Conservation (phyloP, 306 rosid genomes). For the Cucurbita pepo region DNA sequence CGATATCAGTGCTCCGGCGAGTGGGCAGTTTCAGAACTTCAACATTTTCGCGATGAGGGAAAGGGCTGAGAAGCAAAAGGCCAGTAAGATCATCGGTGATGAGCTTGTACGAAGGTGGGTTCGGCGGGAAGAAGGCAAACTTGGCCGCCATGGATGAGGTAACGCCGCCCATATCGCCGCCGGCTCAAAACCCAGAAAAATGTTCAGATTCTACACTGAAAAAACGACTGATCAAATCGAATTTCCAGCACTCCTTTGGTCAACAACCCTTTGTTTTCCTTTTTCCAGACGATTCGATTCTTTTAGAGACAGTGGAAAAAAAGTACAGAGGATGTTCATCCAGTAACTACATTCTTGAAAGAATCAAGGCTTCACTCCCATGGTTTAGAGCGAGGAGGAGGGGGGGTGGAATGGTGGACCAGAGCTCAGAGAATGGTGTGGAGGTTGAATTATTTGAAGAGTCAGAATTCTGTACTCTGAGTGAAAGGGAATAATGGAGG, state of each 20-base stretch:
- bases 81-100: slow-evolving; percentile 31
- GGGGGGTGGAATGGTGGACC: not conserved
- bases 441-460: not conserved
- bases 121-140: slow-evolving; percentile 61
- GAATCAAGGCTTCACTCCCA: not conserved
- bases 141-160: slow-evolving; percentile 70
- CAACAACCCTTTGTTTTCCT: not conserved
- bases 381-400: not conserved
- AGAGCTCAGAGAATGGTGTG: not conserved
- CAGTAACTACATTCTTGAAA: not conserved
- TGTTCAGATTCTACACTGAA: not conserved
- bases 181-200: not conserved
- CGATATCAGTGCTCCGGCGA: slow-evolving; percentile 43
- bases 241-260: slow-evolving; percentile 11
- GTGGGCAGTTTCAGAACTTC: slow-evolving; percentile 39
- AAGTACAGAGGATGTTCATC: not conserved
- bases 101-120: slow-evolving; percentile 44
- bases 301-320: slow-evolving; percentile 17
- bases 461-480: not conserved
- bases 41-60: slow-evolving; percentile 53
- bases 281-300: slow-evolving; percentile 20
- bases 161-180: slow-evolving; percentile 42
- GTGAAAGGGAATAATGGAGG: not conserved
- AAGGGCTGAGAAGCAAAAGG: slow-evolving; percentile 45
- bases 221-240: not conserved